Base-by-base conservation (phyloP, 225 moss, liverwort and hornwort genomes). In the Marchantia polymorpha region DNA sequence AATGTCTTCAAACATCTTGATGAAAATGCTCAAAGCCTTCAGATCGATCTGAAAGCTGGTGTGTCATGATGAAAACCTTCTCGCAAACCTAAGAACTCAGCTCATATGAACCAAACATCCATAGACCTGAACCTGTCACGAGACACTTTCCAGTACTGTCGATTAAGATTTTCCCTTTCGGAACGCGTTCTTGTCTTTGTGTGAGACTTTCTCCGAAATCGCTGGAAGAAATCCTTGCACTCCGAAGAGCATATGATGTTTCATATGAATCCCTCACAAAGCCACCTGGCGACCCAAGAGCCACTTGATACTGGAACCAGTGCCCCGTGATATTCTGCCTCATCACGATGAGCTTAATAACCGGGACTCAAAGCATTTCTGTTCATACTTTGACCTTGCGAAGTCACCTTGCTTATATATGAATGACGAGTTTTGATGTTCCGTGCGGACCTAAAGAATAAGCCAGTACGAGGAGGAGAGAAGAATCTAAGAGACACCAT, bases 71-170 rank as follows among this genome's bases (percentile, higher is more conserved):
- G 10, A 19, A 52, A 52, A 72, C 13, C 49, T 71, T 19, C 9
- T 22, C 71, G 3, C 71, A 71, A 23, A 12, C 23, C 11, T 52
- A 27, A 48, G 20, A 20, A 69, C 17, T 16, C 15, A 48, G 22
- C 8, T 22, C 6, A 48, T 50, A 0, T 14, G 19, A 70, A 47
- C 46, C 10, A 52, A 19, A 20, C 8, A 52, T 12, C 12, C 25
- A 72, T 20, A 13, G 23, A 72, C 51, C 39, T 27, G 46, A 76
- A 76, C 10, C 22, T 76, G 46, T 76, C 61, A 76, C 46, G 76
- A 76, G 76, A 47, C 60, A 63, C 76, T 61, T 76, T 76, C 76
- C 49, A 58, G 60, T 20, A 60, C 31, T 76, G 29, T 20, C n/a
- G 22, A 22, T 48, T n/a, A 60, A 59, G 22, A 49, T 39, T 63